These are phyloP conservation scores for Litsea cubeba DNA, from an alignment of 164 flowering plant genomes.

Conservation along the genomic window DNA sequence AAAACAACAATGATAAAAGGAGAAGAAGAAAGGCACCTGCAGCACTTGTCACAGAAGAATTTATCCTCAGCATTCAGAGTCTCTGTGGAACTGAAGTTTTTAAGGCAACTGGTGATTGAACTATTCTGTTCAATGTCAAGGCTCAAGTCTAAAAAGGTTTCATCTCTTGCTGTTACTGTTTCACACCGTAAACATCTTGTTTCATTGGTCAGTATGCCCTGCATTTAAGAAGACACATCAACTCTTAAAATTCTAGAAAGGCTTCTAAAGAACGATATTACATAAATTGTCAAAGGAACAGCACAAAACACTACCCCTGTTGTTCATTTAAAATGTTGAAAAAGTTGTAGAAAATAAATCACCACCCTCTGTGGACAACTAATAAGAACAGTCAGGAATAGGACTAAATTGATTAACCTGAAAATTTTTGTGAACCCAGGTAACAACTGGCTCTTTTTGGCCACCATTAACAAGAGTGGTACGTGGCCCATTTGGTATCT, in stretches of 20 bases:
- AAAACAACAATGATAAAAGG: not conserved
- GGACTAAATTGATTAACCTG: constrained; percentile 50
- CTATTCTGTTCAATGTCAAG: constrained; percentile 99
- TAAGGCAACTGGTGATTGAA: constrained; percentile 94
- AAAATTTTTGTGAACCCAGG: constrained; percentile 98
- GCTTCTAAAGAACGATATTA: not conserved
- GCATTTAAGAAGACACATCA: constrained; percentile 13
- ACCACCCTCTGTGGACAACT: not conserved
- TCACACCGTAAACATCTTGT: constrained; percentile 94
- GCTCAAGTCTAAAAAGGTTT: constrained; percentile 95
- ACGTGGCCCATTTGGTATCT: constrained; percentile 56
- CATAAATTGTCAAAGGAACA: too few species aligned
- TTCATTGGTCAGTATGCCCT: constrained; percentile 98
- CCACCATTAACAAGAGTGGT: constrained; percentile 54
- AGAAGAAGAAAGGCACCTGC: constrained; percentile 33
- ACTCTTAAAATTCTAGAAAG: not conserved
- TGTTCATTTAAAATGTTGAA: not conserved
- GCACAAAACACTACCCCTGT: not conserved
- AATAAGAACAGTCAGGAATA: not conserved
- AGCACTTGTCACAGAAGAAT: constrained; percentile 99
- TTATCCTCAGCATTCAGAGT: constrained; percentile 98
- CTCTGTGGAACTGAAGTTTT: constrained; percentile 98
- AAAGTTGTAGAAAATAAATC: not conserved
- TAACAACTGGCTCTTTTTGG: constrained; percentile 74
- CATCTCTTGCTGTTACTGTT: constrained; percentile 99